Evolutionary conservation across 371 early-diverging fungal genomes (phyloP).

Genomic region (Mortierella sp.): DNA sequence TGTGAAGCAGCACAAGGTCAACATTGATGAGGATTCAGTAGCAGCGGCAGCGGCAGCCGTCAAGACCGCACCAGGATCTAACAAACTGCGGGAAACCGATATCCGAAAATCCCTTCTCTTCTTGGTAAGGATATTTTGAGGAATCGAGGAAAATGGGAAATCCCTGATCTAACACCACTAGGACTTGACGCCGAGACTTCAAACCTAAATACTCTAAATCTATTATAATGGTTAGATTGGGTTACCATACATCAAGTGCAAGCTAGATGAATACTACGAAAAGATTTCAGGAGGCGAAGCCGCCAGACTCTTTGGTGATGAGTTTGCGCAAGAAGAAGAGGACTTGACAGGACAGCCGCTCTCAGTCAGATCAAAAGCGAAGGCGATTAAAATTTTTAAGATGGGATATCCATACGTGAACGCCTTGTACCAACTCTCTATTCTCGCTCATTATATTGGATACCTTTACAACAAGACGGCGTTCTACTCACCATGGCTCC

Average conservation of each 20-base stretch:
- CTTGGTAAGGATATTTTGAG: slow-evolving; percentile 60
- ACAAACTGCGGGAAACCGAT: slow-evolving; percentile 56
- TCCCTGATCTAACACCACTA: neutral
- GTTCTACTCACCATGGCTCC: slow-evolving; percentile 87
- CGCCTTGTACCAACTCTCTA: slow-evolving; percentile 70
- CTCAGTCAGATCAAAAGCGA: slow-evolving; percentile 34
- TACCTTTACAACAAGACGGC: slow-evolving; percentile 87
- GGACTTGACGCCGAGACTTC: too few relatives aligned
- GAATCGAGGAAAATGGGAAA: too few relatives aligned
- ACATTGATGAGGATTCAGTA: slow-evolving; percentile 41
- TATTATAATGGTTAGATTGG: slow-evolving; percentile 58
- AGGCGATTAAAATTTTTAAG: slow-evolving; percentile 63
- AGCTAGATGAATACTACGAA: slow-evolving; percentile 81
- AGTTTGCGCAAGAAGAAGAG: slow-evolving; percentile 57
- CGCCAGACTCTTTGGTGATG: slow-evolving; percentile 74
- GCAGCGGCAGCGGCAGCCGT: slow-evolving; percentile 30
- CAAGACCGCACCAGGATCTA: slow-evolving; percentile 28
- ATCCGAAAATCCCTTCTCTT: slow-evolving; percentile 76
- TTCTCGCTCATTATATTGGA: slow-evolving; percentile 77
- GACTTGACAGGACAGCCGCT: slow-evolving; percentile 35
- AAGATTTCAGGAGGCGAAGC: slow-evolving; percentile 75
- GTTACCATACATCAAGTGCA: slow-evolving; percentile 81
- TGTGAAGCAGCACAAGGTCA: slow-evolving; percentile 26
- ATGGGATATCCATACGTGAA: slow-evolving; percentile 78
- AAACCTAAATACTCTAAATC: neutral